Conservation (phyloP, 2,329 filamentous ascomycete genomes). For the Elsinoe necatrix region DNA sequence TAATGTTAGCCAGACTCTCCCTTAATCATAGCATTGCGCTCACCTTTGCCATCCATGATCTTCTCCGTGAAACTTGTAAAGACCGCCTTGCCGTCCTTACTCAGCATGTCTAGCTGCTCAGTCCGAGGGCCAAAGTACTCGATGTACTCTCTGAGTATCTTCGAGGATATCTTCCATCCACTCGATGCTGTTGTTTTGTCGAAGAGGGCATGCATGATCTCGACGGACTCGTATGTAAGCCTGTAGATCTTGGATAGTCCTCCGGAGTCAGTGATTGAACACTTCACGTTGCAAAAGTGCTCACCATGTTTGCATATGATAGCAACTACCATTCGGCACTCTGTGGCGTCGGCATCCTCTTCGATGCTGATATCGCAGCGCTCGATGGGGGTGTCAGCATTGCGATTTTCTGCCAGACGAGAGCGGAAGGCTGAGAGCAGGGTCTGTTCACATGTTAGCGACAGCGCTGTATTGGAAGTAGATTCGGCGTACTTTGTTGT, state of each 20-base stretch:
- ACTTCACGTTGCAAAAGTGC: background rate
- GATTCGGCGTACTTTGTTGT: slow-evolving; percentile 53
- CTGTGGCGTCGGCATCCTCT: slow-evolving; percentile 57
- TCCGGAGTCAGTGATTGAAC: slow-evolving; percentile 23
- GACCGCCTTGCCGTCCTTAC: slow-evolving; percentile 58
- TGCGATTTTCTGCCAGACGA: slow-evolving; percentile 53
- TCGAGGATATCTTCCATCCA: slow-evolving; percentile 62
- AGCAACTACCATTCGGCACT: slow-evolving; percentile 66
- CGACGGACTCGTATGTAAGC: slow-evolving; percentile 63
- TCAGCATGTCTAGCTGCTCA: slow-evolving; percentile 71
- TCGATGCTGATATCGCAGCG: slow-evolving; percentile 66
- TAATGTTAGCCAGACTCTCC: slow-evolving; percentile 15
- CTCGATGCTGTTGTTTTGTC: slow-evolving; percentile 57
- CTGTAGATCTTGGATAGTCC: slow-evolving; percentile 70
- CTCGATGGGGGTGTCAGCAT: slow-evolving; percentile 63
- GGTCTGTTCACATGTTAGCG: slow-evolving; percentile 19
- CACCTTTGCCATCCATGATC: slow-evolving; percentile 58
- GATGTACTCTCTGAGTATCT: slow-evolving; percentile 63
- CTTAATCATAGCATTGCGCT: slow-evolving; percentile 11
- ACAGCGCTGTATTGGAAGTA: background rate
- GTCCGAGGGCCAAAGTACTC: slow-evolving; percentile 75
- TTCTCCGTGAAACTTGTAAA: slow-evolving; percentile 80
- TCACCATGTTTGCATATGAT: slow-evolving; percentile 65
- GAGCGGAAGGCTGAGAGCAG: slow-evolving; percentile 67
- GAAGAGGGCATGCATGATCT: slow-evolving; percentile 71